Percentiles rank a stretch among this genome's conserved stretches.
These are phyloP conservation scores for Colletotrichum spinosum DNA, from an alignment of 2,329 filamentous ascomycete species.

Conservation along the genomic window DNA sequence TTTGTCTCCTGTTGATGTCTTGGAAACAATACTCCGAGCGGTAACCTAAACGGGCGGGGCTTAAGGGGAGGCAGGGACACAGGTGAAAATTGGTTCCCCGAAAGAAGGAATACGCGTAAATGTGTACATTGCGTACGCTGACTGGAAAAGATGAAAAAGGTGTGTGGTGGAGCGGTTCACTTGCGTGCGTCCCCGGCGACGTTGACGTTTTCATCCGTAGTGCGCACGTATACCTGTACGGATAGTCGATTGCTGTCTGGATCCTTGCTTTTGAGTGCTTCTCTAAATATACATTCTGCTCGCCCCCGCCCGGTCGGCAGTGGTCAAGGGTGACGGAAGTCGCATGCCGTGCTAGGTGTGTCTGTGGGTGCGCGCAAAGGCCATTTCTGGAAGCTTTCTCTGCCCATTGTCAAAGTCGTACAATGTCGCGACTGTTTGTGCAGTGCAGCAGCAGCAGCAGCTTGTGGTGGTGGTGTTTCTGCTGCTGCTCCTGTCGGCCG, in stretches of 20 bases:
- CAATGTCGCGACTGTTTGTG: conserved; percentile 1
- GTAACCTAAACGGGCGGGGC: conserved; percentile 10
- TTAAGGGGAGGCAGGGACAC: background rate
- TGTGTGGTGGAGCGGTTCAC: background rate
- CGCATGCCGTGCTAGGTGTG: no score
- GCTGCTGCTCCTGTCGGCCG: no score
- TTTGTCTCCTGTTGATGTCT: background rate
- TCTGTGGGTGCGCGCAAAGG: background rate
- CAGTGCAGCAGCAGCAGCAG: background rate
- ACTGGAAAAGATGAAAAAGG: background rate
- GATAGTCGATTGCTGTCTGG: background rate
- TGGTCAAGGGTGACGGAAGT: no score
- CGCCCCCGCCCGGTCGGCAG: background rate
- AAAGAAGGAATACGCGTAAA: background rate
- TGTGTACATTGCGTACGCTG: background rate
- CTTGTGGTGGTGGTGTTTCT: no score
- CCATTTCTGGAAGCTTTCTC: conserved; percentile 30
- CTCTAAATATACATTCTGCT: background rate
- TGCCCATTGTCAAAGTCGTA: conserved; percentile 13
- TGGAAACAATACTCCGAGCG: conserved; percentile 3
- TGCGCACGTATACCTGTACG: no score
- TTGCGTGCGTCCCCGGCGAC: conserved; percentile 25
- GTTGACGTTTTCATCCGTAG: conserved; percentile 17
- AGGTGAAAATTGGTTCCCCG: no score
- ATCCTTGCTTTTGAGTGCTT: conserved; percentile 1